Conservation (phyloP, 139 green algal genomes). For the Chlamydomonas schloesseri region DNA sequence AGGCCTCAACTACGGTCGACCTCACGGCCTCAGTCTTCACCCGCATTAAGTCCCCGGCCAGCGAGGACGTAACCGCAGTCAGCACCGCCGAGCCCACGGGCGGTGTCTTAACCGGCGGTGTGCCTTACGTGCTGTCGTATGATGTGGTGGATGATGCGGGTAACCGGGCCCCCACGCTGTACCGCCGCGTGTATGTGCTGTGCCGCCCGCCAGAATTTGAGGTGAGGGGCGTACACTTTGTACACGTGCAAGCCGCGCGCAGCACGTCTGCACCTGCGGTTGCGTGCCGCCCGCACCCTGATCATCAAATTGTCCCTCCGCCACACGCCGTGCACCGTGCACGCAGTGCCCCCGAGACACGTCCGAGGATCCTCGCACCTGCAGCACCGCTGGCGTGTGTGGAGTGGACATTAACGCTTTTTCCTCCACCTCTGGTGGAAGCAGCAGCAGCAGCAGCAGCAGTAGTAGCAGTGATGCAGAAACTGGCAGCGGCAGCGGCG, state of each 20-base stretch:
- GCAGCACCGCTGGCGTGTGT: background rate
- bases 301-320: no score
- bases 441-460: background rate
- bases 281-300: no score
- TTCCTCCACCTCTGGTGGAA: background rate
- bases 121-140: conserved; percentile 16
- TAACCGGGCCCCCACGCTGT: background rate
- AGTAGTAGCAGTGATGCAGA: no score
- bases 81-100: background rate
- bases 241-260: no score
- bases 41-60: background rate
- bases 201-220: background rate
- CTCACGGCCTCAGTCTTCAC: background rate
- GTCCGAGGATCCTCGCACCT: background rate
- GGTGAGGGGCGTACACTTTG: no score
- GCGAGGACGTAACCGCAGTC: background rate
- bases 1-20: background rate
- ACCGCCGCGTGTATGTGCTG: conserved; percentile 10
- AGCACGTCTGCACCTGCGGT: no score
- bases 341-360: background rate
- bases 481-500: background rate
- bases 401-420: background rate
- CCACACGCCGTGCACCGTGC: no score
- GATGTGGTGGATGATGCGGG: background rate
- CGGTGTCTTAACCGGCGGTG: no score